Percentiles rank a stretch among this genome's conserved stretches.
Conservation (phyloP, 2,329 filamentous ascomycete genomes). For the Annulohypoxylon truncatum region DNA sequence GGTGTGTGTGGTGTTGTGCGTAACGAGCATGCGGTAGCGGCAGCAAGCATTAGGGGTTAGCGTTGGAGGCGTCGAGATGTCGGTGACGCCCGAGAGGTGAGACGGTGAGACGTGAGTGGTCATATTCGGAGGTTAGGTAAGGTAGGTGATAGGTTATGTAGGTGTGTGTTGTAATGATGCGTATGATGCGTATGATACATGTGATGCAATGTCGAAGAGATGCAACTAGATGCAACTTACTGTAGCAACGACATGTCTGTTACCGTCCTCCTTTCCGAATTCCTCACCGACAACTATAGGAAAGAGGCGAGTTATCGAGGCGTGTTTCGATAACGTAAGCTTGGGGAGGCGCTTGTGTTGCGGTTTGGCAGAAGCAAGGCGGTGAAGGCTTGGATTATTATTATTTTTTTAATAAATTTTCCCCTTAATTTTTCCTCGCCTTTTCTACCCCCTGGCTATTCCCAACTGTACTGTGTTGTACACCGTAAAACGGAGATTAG, state of each 20-base stretch:
- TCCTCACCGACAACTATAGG: slow-evolving; percentile 12
- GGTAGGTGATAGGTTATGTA: background rate
- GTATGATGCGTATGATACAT: background rate
- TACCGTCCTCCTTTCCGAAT: slow-evolving; percentile 12
- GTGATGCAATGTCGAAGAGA: background rate
- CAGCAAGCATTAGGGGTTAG: background rate
- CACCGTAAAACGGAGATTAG: slow-evolving; percentile 14
- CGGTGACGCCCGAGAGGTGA: slow-evolving; percentile 37
- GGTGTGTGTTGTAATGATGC: background rate
- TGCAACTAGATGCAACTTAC: slow-evolving; percentile 30
- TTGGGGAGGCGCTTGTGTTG: slow-evolving; percentile 10
- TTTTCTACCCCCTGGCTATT: slow-evolving; percentile 4
- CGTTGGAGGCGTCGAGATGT: slow-evolving; percentile 8
- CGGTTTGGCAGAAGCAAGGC: slow-evolving; percentile 22
- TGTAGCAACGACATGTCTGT: slow-evolving; percentile 34
- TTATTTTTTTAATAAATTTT: slow-evolving; percentile 14
- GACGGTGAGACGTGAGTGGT: slow-evolving; percentile 33
- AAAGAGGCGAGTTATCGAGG: background rate
- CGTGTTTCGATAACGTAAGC: slow-evolving; percentile 39
- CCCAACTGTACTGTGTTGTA: slow-evolving; percentile 11
- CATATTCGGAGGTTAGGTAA: slow-evolving; percentile 6
- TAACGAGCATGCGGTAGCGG: background rate
- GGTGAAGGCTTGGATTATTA: slow-evolving; percentile 18
- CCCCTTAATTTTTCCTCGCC: background rate
- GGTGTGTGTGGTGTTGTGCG: background rate